These are phyloP conservation scores for Colletotrichum tropicicola DNA, from an alignment of 2,329 filamentous ascomycete species.

Conservation along the genomic window DNA sequence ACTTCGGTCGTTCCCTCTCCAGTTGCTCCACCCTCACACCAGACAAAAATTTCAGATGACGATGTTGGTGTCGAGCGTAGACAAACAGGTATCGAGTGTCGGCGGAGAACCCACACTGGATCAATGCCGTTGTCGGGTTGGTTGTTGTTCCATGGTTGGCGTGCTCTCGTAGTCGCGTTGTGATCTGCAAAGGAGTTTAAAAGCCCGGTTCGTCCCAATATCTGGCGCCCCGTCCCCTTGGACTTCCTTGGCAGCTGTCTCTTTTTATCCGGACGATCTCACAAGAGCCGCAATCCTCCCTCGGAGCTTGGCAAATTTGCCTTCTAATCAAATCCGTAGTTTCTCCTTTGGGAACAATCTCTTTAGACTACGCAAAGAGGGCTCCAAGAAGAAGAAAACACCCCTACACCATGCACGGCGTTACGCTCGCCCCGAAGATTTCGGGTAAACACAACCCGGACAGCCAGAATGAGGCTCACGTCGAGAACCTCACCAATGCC, in stretches of 20 bases:
- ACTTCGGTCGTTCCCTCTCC: conserved; percentile 28
- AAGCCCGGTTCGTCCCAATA: conserved; percentile 18
- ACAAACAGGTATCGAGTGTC: background rate
- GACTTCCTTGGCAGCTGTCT: conserved; percentile 11
- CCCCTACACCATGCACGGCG: conserved; percentile 16
- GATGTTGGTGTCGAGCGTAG: conserved; percentile 22
- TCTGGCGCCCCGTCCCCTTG: background rate
- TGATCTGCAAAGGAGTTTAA: conserved; percentile 4
- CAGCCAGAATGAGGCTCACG: conserved; percentile 24
- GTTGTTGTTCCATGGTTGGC: background rate
- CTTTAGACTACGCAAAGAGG: background rate
- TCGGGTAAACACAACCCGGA: conserved; percentile 28
- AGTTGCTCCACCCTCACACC: conserved; percentile 22
- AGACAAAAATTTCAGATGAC: conserved; percentile 22
- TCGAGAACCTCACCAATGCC: conserved; percentile 18
- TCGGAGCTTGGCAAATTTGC: conserved; percentile 11
- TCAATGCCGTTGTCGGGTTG: conserved; percentile 12
- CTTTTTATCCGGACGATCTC: conserved; percentile 2
- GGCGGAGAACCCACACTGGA: conserved; percentile 4
- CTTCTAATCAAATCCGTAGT: background rate
- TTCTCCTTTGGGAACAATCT: background rate
- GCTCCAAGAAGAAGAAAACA: background rate
- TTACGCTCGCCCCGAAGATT: conserved; percentile 19
- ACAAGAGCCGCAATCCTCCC: conserved; percentile 17
- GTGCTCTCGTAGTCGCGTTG: background rate